A percentile compares a stretch with the other conserved stretches of the same genome.
These are phyloP conservation scores for Psilocybe tampanensis DNA, from an alignment of 768 basidiomycete species.

Conservation along the genomic window DNA sequence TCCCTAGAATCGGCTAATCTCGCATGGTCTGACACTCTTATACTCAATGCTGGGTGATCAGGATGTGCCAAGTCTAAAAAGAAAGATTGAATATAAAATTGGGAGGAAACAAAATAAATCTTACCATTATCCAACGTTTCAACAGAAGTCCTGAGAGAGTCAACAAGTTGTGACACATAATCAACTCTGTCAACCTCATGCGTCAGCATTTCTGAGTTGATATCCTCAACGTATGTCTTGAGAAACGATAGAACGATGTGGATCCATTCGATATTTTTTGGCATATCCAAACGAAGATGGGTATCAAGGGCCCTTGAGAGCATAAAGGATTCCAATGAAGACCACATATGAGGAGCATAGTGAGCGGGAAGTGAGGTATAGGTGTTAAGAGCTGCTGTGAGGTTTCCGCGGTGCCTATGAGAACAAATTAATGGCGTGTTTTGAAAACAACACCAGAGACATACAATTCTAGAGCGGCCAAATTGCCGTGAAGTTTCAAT, in stretches of 20 bases:
- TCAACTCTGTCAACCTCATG: constrained; percentile 50
- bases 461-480: constrained; percentile 90
- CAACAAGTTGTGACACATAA: constrained; percentile 55
- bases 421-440: background rate
- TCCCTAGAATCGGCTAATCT: constrained; percentile 62
- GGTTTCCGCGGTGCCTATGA: constrained; percentile 66
- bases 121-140: constrained; percentile 58
- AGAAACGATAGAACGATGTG: constrained; percentile 78
- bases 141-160: constrained; percentile 49
- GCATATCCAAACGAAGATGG: constrained; percentile 56
- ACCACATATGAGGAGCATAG: constrained; percentile 83
- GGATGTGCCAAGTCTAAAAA: constrained; percentile 57
- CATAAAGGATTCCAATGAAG: constrained; percentile 78
- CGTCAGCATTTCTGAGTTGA: constrained; percentile 53
- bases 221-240: constrained; percentile 62
- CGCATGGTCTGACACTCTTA: constrained; percentile 51
- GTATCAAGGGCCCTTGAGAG: constrained; percentile 73
- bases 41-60: constrained; percentile 69
- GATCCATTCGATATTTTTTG: constrained; percentile 79
- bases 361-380: constrained; percentile 85
- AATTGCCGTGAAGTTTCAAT: constrained; percentile 78
- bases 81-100: background rate
- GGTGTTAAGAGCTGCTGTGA: constrained; percentile 63
- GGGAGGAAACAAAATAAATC: constrained; percentile 6
- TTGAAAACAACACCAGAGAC: constrained; percentile 28